Evolutionary conservation across 441 rosid genomes (phyloP), one percentile per base, ranked within the genome.

Genomic region (Codiaeum variegatum): DNA sequence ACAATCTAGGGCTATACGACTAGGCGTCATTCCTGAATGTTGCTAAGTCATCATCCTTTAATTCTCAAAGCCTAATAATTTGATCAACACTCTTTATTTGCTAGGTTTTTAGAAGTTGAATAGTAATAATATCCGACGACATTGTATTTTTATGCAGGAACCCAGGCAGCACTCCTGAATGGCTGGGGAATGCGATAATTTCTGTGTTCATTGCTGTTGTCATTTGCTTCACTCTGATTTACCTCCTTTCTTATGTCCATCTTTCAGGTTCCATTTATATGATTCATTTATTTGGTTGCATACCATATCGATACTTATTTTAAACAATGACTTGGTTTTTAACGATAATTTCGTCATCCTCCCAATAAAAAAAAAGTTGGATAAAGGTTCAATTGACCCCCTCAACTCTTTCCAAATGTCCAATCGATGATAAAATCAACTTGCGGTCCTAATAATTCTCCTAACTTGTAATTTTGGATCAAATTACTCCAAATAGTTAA

Each of bases 171-270:
- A 81, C 85, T 76, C 97, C 97, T 42, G 98, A 95, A 74, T 95
- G 99, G 98, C 77, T 91, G 86, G 89, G 88, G 66, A 91, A 69
- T 72, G 76, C 71, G 42, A 24, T 86, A 67, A 26, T 90, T 67
- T 84, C 94, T 47, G 79, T 79, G 78, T 75, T 82, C 62, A 76
- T 95, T 54, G 95, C 98, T 69, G 83, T 82, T 78, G 73, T 84
- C 62, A 28, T 88, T 58, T 88, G 91, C 87, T 82, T 92, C 77
- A 88, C 96, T 42, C 69, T 88, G 86, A 88, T 85, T 65, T 91
- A 93, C 84, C 77, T 95, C 66, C 88, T 95, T 76, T 85, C 99
- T 21, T 95, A 95, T 82, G 77, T 90, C 76, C 98, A 95, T 81
- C 89, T 90, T 75, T 90, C 99, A 56, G 96, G 98, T 93, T 77